Evolutionary conservation across 2,329 filamentous ascomycete genomes (phyloP).

Genomic region (Colletotrichum sp.): DNA sequence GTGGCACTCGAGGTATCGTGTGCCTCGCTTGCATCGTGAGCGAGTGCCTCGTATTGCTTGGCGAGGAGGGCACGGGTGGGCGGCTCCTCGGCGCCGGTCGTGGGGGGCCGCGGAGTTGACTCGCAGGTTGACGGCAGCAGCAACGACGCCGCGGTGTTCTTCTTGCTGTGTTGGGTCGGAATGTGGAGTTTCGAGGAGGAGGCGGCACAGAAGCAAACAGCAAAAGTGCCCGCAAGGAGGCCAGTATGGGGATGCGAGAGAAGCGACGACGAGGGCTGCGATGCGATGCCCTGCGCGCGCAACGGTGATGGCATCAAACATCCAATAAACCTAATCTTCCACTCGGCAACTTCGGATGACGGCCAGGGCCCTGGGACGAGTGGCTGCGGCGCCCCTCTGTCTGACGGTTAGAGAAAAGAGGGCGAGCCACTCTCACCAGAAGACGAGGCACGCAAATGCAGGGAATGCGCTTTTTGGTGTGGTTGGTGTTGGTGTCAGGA

Average conservation of each 20-base stretch:
- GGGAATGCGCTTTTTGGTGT: not conserved
- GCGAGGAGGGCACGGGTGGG: not conserved
- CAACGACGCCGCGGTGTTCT: not conserved
- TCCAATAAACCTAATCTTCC: slow-evolving; percentile 9
- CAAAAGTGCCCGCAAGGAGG: not conserved
- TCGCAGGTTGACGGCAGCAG: not conserved
- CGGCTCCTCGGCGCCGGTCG: not conserved
- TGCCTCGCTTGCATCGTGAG: not conserved
- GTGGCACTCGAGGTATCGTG: not conserved
- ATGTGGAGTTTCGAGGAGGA: not conserved
- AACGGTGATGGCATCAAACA: slow-evolving; percentile 8
- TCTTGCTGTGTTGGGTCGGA: not conserved
- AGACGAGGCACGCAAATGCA: not conserved
- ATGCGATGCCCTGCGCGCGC: not conserved
- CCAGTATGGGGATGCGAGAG: not conserved
- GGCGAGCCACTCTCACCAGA: not conserved
- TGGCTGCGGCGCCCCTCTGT: not conserved
- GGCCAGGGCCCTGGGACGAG: not conserved
- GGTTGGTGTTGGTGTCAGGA: not conserved
- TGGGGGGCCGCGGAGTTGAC: not conserved
- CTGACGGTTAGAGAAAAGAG: slow-evolving; percentile 8
- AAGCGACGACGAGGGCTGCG: not conserved
- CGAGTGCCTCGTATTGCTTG: not conserved
- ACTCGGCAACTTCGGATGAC: slow-evolving; percentile 12
- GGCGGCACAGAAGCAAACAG: not conserved